Conservation (phyloP, 768 basidiomycete genomes). For the Mycena latifolia region DNA sequence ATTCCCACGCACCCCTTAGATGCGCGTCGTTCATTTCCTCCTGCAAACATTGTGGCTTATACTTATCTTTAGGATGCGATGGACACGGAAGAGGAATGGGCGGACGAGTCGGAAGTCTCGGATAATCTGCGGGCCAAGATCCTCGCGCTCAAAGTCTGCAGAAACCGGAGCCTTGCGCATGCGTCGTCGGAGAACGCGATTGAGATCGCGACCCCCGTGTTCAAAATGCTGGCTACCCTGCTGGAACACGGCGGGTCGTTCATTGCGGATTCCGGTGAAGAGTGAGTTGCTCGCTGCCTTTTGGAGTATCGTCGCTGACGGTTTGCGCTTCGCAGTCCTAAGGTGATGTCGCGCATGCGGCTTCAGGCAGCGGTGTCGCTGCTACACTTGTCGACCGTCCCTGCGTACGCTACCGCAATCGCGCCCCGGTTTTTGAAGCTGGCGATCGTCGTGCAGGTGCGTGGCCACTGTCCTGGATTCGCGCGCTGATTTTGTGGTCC, state of each 20-base stretch:
- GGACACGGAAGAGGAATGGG: constrained; percentile 82
- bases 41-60: constrained; percentile 3
- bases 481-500: constrained; percentile 10
- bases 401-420: constrained; percentile 69
- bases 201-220: constrained; percentile 78
- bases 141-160: constrained; percentile 81
- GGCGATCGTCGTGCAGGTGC: constrained; percentile 82
- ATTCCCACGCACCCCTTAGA: constrained; percentile 58
- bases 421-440: constrained; percentile 73
- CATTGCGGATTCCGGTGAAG: constrained; percentile 56
- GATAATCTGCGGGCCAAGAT: constrained; percentile 77
- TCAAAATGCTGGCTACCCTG: constrained; percentile 82
- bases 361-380: constrained; percentile 86
- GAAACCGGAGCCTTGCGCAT: constrained; percentile 84
- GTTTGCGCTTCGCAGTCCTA: constrained; percentile 52
- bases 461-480: constrained; percentile 32
- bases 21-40: constrained; percentile 50
- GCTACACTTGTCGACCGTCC: constrained; percentile 78
- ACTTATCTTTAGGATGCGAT: constrained; percentile 62
- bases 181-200: constrained; percentile 67
- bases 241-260: constrained; percentile 78
- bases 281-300: constrained; percentile 50
- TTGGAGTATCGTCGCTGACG: background rate
- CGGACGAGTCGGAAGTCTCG: constrained; percentile 72
- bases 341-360: constrained; percentile 82